Base-by-base conservation (phyloP, 2,329 filamentous ascomycete genomes). In the Chaetomium olivaceum region DNA sequence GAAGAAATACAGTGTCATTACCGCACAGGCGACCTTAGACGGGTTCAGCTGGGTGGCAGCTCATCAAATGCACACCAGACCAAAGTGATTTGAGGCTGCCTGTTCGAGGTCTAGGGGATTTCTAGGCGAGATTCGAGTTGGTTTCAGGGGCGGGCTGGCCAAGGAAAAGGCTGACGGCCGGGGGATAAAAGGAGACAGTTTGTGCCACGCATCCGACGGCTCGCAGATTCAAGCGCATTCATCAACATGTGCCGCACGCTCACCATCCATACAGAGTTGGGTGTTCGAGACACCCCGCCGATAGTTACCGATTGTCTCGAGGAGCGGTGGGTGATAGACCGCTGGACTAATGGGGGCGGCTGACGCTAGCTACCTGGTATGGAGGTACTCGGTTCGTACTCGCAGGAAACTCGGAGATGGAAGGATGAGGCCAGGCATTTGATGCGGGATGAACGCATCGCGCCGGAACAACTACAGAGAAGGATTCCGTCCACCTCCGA, bases 101-200 rank as follows among this genome's bases (percentile, higher is more conserved):
- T 50, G 55, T 58, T 39, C 55, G 58, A 6, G 33, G 25, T 55
- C 39, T 60, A 54, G 31, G 21, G 21, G 27, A 25, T 21, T 51
- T 48, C 36, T 46, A 68, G 58, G 64, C 67, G 63, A 68, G 55
- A 68, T 68, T 66, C 33, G 61, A 36, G 54, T 54, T 19, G 54
- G 58, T 58, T 62, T 66, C 61, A 62, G 58, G 52, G 16, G 39
- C 16, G 19, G 62, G 23, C 27, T 27, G 51, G 36, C 36, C 57
- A 11, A 51, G 48, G 9, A 33, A 14, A 23, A 14, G 16, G 31
- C 46, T 63, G 25, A 29, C 55, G 7, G 25, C 43, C 5, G n/a
- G 31, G 8, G 8, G 36, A 51, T 36, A 33, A 31, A 48, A 23
- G 14, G n/a, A 36, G 16, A 11, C n/a, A 21, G 8, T 6, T 43